A percentile compares a stretch with the other conserved stretches of the same genome.
Conservation (phyloP, 2,329 filamentous ascomycete genomes). For the Aureobasidium leucospermi region DNA sequence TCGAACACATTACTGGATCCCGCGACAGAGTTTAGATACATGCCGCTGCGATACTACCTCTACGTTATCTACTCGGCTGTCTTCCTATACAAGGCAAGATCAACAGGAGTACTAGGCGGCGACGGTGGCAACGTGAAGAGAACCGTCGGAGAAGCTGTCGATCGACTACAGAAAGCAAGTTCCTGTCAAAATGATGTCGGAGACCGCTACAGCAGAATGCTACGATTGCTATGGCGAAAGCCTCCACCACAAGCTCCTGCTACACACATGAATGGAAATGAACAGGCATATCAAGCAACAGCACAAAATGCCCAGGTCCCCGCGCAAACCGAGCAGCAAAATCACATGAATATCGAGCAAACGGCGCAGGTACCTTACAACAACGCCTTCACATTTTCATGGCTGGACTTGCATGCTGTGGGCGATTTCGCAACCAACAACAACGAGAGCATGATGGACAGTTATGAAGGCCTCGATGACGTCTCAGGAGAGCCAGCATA, state of each 20-base stretch:
- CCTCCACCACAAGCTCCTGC: constrained; percentile 18
- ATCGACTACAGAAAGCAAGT: constrained; percentile 52
- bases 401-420: constrained; percentile 54
- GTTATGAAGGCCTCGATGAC: constrained; percentile 25
- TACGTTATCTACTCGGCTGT: constrained; percentile 58
- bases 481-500: constrained; percentile 23
- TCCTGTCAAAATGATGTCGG: constrained; percentile 53
- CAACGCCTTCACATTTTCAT: constrained; percentile 53
- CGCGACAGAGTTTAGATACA: constrained; percentile 52
- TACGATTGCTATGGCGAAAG: constrained; percentile 53
- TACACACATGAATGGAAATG: constrained; percentile 11
- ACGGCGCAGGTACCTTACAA: constrained; percentile 25
- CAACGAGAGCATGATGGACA: constrained; percentile 22
- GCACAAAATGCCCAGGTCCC: background rate
- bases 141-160: constrained; percentile 52
- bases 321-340: constrained; percentile 26
- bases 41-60: constrained; percentile 58
- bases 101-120: constrained; percentile 52
- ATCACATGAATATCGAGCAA: constrained; percentile 26
- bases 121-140: constrained; percentile 49
- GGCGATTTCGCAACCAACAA: constrained; percentile 45
- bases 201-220: constrained; percentile 52
- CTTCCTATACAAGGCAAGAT: constrained; percentile 57
- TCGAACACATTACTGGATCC: constrained; percentile 55
- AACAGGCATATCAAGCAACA: background rate